These are phyloP conservation scores for Solanum tarijense DNA, from an alignment of 257 asterid species.

Conservation along the genomic window DNA sequence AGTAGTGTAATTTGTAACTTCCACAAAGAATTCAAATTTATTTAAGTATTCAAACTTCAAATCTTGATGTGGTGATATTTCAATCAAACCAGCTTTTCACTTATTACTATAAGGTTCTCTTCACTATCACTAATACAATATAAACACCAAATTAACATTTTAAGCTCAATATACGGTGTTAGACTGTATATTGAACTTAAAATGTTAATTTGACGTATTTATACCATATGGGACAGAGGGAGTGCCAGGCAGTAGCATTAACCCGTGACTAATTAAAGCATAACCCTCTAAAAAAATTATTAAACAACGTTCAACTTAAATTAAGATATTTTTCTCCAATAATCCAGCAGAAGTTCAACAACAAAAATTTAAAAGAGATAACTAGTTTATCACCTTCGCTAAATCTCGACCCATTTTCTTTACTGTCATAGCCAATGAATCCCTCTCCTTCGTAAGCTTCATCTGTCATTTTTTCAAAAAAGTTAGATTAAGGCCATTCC, in stretches of 20 bases:
- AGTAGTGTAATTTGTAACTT: neutral
- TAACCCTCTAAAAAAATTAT: neutral
- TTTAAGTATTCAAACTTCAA: neutral
- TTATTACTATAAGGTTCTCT: neutral
- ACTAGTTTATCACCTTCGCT: constrained; percentile 46
- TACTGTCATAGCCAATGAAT: constrained; percentile 47
- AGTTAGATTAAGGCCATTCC: neutral
- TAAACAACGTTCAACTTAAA: too few species aligned
- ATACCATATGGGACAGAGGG: neutral
- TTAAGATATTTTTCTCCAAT: neutral
- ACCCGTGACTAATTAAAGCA: neutral
- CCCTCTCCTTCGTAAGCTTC: constrained; percentile 79
- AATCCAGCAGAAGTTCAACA: neutral
- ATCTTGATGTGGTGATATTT: neutral
- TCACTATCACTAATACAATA: neutral
- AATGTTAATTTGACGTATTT: neutral
- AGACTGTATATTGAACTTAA: neutral
- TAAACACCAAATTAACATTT: neutral
- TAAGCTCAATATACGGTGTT: neutral
- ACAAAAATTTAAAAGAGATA: neutral
- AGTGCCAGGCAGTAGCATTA: neutral
- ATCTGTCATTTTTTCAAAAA: constrained; percentile 26
- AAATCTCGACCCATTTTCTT: constrained; percentile 86
- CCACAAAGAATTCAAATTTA: neutral
- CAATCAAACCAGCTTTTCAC: neutral